A percentile compares a stretch with the other conserved stretches of the same genome.
Evolutionary conservation across 192 early-diverging fungal genomes (phyloP).

Genomic region (Phycomyces blakesleeanus): DNA sequence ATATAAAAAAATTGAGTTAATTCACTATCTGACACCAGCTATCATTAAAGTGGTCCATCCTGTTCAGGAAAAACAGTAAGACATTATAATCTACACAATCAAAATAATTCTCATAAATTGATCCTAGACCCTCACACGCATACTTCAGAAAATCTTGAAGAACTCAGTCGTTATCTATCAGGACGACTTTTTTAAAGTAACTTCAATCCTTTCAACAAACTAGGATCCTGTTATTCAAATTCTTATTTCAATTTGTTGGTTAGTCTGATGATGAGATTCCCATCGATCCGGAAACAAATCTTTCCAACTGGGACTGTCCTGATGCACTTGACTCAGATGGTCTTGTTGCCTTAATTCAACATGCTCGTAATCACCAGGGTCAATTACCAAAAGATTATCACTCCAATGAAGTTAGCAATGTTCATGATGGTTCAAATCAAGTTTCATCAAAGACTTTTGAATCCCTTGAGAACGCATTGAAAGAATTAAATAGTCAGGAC

Average conservation of each 20-base stretch:
- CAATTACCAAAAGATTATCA: conserved; percentile 32
- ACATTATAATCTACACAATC: too few species aligned
- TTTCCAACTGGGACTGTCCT: conserved; percentile 80
- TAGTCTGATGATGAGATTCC: conserved; percentile 33
- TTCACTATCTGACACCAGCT: too few species aligned
- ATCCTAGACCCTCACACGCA: conserved; percentile 52
- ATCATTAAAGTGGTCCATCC: conserved; percentile 67
- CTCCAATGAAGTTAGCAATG: conserved; percentile 43
- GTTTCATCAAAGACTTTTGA: not conserved
- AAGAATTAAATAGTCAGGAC: conserved; percentile 4
- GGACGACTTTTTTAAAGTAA: conserved; percentile 70
- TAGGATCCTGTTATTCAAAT: too few species aligned
- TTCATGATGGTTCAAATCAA: conserved; percentile 22
- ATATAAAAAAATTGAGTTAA: conserved; percentile 8
- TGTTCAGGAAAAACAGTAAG: conserved; percentile 71
- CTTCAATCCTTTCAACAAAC: too few species aligned
- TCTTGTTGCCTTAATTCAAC: conserved; percentile 28
- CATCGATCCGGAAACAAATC: conserved; percentile 45
- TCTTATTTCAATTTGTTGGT: not conserved
- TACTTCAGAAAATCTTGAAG: conserved; percentile 56
- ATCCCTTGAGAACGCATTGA: not conserved
- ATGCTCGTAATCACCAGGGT: conserved; percentile 36
- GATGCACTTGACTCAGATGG: conserved; percentile 55
- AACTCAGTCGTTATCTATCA: conserved; percentile 63
- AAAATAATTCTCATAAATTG: not conserved